These are phyloP conservation scores for Epichloe coenophiala DNA, from an alignment of 2,329 filamentous ascomycete genomes.

Conservation along the genomic window DNA sequence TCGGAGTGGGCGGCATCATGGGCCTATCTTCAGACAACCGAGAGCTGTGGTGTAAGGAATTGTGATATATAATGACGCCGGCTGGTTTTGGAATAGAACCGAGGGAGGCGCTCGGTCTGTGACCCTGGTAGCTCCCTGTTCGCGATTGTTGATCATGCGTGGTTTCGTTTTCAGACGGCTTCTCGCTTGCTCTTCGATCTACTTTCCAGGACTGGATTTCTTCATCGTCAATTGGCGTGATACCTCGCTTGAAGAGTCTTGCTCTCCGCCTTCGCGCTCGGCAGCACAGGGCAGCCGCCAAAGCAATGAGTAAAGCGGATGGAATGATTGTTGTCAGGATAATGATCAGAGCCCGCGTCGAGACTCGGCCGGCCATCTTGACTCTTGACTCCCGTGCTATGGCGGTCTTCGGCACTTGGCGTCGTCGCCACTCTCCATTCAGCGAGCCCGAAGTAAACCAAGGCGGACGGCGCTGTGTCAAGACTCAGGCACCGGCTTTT, in stretches of 20 bases:
- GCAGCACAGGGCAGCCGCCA: slow-evolving; percentile 23
- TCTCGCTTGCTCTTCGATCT: slow-evolving; percentile 17
- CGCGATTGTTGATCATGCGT: not conserved
- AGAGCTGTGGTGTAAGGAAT: slow-evolving; percentile 8
- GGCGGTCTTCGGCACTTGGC: not conserved
- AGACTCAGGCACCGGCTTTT: too few species aligned
- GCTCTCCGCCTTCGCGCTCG: slow-evolving; percentile 25
- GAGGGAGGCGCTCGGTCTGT: slow-evolving; percentile 17
- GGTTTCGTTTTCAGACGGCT: slow-evolving; percentile 8
- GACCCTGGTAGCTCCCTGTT: slow-evolving; percentile 9
- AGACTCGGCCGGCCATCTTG: not conserved
- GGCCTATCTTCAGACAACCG: slow-evolving; percentile 17
- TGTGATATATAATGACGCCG: slow-evolving; percentile 41
- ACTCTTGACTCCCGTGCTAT: not conserved
- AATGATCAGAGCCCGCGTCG: slow-evolving; percentile 22
- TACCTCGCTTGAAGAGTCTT: slow-evolving; percentile 38
- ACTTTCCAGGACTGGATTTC: slow-evolving; percentile 53
- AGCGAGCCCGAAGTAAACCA: too few species aligned
- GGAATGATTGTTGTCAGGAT: slow-evolving; percentile 38
- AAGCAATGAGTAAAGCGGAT: slow-evolving; percentile 23
- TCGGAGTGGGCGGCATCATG: slow-evolving; percentile 17
- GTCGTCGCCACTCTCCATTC: not conserved
- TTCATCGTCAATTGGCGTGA: slow-evolving; percentile 49
- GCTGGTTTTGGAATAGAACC: slow-evolving; percentile 31
- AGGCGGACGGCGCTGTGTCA: too few species aligned